Evolutionary conservation across 225 moss, liverwort and hornwort species (phyloP).

Genomic region (Asterella californica): DNA sequence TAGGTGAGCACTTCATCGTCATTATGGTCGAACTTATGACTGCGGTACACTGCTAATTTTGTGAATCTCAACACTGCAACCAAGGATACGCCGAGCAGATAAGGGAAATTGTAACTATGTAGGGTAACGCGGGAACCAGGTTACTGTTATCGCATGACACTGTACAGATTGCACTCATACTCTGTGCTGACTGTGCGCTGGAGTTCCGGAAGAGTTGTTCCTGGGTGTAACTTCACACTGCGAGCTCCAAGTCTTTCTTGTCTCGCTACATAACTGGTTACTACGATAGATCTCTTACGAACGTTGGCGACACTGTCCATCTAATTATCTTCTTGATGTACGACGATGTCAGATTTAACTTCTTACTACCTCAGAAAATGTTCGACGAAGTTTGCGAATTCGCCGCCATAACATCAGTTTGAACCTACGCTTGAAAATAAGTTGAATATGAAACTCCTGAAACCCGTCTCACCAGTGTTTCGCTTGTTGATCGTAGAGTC

Average conservation of each 20-base stretch:
- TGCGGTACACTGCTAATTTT: not conserved
- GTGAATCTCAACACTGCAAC: not conserved
- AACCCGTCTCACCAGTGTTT: too few species aligned
- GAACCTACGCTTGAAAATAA: too few species aligned
- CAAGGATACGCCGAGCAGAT: not conserved
- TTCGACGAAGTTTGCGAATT: too few species aligned
- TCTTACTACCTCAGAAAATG: not conserved
- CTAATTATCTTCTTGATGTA: not conserved
- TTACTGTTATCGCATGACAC: not conserved
- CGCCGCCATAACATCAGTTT: too few species aligned
- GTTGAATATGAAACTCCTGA: too few species aligned
- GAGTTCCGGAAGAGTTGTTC: not conserved
- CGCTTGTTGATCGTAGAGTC: too few species aligned
- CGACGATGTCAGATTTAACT: not conserved
- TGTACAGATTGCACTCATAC: not conserved
- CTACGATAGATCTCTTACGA: too few species aligned
- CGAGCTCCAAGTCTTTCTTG: too few species aligned
- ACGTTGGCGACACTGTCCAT: not conserved
- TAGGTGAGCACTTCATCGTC: slow-evolving; percentile 32
- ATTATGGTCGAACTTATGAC: not conserved
- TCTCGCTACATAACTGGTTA: too few species aligned
- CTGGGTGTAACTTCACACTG: too few species aligned
- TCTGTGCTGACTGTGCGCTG: not conserved
- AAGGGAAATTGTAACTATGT: not conserved
- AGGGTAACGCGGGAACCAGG: not conserved